Conservation (phyloP, 2,329 filamentous ascomycete genomes). For the Hypoxylon sp. region DNA sequence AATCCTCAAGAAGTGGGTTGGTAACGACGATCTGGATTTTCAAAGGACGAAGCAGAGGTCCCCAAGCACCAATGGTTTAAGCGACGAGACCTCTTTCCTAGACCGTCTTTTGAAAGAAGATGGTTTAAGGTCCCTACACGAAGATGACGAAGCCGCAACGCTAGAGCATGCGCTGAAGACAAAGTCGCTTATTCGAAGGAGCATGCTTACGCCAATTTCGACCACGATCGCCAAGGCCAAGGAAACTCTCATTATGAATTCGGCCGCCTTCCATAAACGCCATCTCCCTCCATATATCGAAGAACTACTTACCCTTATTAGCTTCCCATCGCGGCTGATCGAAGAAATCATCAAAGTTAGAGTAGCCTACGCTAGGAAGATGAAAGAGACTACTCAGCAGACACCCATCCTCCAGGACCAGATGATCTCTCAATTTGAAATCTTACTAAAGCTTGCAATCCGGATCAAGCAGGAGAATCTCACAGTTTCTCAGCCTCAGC, state of each 20-base stretch:
- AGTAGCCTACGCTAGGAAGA: conserved; percentile 91
- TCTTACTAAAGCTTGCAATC: conserved; percentile 90
- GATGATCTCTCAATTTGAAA: conserved; percentile 97
- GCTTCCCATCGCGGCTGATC: conserved; percentile 94
- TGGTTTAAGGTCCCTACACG: conserved; percentile 90
- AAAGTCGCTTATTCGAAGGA: conserved; percentile 66
- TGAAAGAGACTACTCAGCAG: conserved; percentile 94
- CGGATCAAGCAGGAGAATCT: conserved; percentile 92
- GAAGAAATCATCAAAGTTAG: conserved; percentile 96
- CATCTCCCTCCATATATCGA: conserved; percentile 97
- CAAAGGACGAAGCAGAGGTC: conserved; percentile 79
- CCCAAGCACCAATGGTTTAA: conserved; percentile 78
- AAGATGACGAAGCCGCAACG: conserved; percentile 67
- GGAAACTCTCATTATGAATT: conserved; percentile 88
- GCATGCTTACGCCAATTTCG: conserved; percentile 87
- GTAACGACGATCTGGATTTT: conserved; percentile 95
- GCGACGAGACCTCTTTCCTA: conserved; percentile 93
- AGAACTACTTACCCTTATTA: conserved; percentile 94
- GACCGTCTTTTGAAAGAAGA: conserved; percentile 97
- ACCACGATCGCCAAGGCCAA: conserved; percentile 95
- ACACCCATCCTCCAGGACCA: conserved; percentile 96
- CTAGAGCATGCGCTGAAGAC: conserved; percentile 57
- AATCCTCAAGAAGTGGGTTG: conserved; percentile 95
- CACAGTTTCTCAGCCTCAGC: conserved; percentile 85
- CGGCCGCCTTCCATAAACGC: conserved; percentile 85